Conservation (phyloP, 257 asterid genomes). For the Paulownia fortunei region DNA sequence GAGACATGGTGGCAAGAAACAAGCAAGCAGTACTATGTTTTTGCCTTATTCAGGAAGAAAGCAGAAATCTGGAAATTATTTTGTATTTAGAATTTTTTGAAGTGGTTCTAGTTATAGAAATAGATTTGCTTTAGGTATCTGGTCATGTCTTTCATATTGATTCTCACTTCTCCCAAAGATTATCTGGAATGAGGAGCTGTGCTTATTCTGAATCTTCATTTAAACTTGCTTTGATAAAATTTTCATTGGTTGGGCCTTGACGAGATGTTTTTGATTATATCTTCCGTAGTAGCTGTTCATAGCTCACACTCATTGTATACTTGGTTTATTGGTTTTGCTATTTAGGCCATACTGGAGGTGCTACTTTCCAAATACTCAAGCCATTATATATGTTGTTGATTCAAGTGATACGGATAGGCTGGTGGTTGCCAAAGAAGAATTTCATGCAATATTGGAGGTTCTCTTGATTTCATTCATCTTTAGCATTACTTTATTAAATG, state of each 20-base stretch:
- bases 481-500: not conserved
- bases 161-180: not conserved
- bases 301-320: too few relatives aligned
- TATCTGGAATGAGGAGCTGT: not conserved
- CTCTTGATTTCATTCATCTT: conserved; percentile 21
- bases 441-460: conserved; percentile 94
- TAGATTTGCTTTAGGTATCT: too few relatives aligned
- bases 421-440: conserved; percentile 92
- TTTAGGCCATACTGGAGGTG: conserved; percentile 97
- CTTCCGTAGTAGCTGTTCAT: not conserved
- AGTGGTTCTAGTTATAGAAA: not conserved
- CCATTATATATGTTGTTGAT: conserved; percentile 96
- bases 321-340: conserved; percentile 11
- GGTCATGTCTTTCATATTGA: not conserved
- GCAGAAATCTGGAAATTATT: not conserved
- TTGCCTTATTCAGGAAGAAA: not conserved
- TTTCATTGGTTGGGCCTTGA: not conserved
- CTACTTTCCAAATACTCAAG: conserved; percentile 97
- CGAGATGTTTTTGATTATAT: conserved; percentile 1
- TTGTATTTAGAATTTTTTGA: not conserved
- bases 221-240: not conserved
- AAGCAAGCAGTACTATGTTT: not conserved
- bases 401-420: conserved; percentile 98
- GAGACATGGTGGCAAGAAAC: not conserved
- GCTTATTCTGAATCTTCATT: not conserved